Conservation (phyloP, 2,329 filamentous ascomycete species). For the Beauveria rudraprayagi region DNA sequence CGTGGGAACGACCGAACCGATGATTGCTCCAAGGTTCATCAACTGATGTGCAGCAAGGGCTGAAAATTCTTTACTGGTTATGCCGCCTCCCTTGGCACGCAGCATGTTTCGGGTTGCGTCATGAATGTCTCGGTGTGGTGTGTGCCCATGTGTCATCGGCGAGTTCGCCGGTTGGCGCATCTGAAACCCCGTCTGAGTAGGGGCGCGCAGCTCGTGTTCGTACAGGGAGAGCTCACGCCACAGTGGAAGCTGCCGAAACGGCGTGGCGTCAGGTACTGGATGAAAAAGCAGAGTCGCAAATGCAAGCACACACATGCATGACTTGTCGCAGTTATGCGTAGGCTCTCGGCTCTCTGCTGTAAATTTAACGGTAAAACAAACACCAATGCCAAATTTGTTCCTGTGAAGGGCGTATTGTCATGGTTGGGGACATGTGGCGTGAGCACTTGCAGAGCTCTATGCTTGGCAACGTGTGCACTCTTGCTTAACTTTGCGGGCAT, state of each 20-base stretch:
- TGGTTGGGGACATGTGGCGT: not conserved
- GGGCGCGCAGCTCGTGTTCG: not conserved
- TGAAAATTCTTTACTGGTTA: not conserved
- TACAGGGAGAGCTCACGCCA: not conserved
- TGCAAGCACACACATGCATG: too few species aligned
- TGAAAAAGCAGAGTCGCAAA: too few species aligned
- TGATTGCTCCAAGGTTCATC: not conserved
- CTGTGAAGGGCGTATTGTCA: not conserved
- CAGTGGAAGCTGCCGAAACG: not conserved
- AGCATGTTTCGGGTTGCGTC: not conserved
- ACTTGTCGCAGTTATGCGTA: too few species aligned
- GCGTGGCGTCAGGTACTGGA: not conserved
- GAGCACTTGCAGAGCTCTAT: not conserved
- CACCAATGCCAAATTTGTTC: not conserved
- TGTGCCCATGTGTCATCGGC: not conserved
- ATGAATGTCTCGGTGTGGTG: not conserved
- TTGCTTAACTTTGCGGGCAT: not conserved
- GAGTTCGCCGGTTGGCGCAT: not conserved
- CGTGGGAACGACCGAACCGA: not conserved
- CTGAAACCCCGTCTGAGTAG: not conserved
- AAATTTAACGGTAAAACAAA: constrained; percentile 15
- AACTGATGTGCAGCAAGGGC: not conserved
- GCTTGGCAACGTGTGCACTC: not conserved
- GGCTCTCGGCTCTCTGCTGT: constrained; percentile 16
- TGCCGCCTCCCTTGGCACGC: not conserved